These are phyloP conservation scores for Suillus weaverae DNA, from an alignment of 768 basidiomycete species.

Conservation along the genomic window DNA sequence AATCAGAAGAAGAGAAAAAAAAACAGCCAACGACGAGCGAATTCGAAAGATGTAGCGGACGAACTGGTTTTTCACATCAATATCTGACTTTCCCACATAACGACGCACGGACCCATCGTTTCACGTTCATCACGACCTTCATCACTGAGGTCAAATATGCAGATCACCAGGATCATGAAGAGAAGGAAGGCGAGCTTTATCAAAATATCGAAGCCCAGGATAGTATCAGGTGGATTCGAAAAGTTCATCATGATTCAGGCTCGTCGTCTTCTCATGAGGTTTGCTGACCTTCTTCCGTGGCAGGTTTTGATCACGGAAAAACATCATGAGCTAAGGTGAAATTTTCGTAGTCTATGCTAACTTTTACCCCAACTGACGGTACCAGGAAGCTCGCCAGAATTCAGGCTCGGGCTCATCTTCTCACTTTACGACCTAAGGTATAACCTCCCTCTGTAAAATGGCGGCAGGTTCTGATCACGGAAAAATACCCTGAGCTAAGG, in stretches of 20 bases:
- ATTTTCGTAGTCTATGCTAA: background rate
- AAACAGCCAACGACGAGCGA: slow-evolving; percentile 5
- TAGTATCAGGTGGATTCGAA: background rate
- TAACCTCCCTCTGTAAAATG: background rate
- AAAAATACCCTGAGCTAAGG: background rate
- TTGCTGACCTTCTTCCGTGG: background rate
- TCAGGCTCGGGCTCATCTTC: background rate
- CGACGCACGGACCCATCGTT: slow-evolving; percentile 4
- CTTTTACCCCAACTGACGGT: background rate
- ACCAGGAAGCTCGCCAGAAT: background rate
- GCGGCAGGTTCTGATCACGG: background rate
- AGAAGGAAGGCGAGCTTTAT: background rate
- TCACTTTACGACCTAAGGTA: background rate
- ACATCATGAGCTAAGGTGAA: background rate
- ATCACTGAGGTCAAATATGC: background rate
- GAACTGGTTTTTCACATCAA: slow-evolving; percentile 6
- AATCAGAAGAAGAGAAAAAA: slow-evolving; percentile 7
- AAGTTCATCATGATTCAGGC: background rate
- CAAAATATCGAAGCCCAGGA: background rate
- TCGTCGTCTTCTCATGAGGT: background rate
- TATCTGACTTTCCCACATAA: slow-evolving; percentile 5
- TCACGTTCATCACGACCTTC: background rate
- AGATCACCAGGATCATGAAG: background rate
- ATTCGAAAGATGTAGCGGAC: background rate
- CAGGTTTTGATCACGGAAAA: background rate